These are phyloP conservation scores for Cerrena zonata DNA, from an alignment of 1,284 basidiomycete species.

Conservation along the genomic window DNA sequence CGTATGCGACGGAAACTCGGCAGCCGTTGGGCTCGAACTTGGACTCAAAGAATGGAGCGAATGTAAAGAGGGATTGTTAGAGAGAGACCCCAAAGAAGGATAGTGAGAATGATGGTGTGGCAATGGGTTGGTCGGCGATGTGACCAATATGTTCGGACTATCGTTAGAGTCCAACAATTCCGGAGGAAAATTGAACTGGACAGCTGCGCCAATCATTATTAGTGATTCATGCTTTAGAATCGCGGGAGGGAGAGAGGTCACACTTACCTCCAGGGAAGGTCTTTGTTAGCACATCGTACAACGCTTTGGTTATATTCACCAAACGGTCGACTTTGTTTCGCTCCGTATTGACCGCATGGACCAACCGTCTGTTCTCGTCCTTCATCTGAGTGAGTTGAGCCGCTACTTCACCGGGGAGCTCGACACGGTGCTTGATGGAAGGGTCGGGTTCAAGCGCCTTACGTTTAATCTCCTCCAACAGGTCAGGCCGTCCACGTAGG, in stretches of 20 bases:
- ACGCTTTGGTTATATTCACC: constrained; percentile 35
- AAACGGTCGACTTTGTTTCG: constrained; percentile 36
- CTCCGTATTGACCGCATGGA: constrained; percentile 48
- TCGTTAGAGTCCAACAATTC: constrained; percentile 49
- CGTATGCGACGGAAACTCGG: constrained; percentile 49
- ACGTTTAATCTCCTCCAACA: constrained; percentile 81
- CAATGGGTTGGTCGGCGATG: constrained; percentile 48
- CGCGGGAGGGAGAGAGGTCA: constrained; percentile 17
- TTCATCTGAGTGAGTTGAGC: constrained; percentile 62
- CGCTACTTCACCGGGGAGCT: constrained; percentile 73
- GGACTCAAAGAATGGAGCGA: constrained; percentile 46
- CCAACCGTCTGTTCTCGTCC: constrained; percentile 59
- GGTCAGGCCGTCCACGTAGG: constrained; percentile 81
- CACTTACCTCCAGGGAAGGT: constrained; percentile 48
- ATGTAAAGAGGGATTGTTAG: constrained; percentile 26
- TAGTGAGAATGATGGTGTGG: constrained; percentile 24
- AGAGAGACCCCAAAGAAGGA: constrained; percentile 22
- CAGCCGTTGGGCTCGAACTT: constrained; percentile 56
- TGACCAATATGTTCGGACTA: constrained; percentile 67
- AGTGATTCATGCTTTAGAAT: no score
- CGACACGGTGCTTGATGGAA: constrained; percentile 58
- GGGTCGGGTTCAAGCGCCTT: constrained; percentile 76
- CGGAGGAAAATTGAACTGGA: constrained; percentile 37
- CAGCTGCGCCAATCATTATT: no score
- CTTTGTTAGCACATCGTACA: constrained; percentile 55